Evolutionary conservation across 169 alveolate species (phyloP), one percentile per base, ranked within the genome.

Genomic region (Eimeria praecox): DNA sequence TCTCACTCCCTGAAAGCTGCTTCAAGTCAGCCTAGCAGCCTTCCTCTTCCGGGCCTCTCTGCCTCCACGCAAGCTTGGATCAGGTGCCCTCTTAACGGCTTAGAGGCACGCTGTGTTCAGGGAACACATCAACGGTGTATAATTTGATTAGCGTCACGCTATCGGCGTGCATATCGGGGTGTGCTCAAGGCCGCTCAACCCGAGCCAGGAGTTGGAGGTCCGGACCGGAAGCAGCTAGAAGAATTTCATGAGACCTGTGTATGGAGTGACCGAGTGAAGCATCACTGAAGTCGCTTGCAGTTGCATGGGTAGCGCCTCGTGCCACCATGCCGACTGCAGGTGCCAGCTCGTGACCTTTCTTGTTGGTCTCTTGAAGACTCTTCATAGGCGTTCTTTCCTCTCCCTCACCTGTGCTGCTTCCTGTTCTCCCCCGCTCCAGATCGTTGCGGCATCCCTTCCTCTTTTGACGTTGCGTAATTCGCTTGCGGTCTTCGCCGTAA

Each of bases 291-390:
- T 38, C 18, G 73, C 71, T 62, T 86, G 80, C 59, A 38, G 62
- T 44, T 86, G 77, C 82, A 59, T 86, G 80, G 80, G 93, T 66
- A 86, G 93, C 80, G 71, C 93, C 59, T 33, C 64, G 24, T 38
- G 56, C 69, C 80, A 54, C 93, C 82, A 62, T 86, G 93, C 93
- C 62, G 93, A 59, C 80, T 54, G 54, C 82, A 38, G 40, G 62
- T 62, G 33, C 69, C 59, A 35, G 56, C 93, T 46, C 93, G 49
- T 54, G 80, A 86, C 93, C 73, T 59, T 59, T 52, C 33, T 24
- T 86, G 80, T 62, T 38, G 62, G 93, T 54, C 93, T 86, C 62
- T 59, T 66, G 40, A 86, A 86, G 80, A 35, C 54, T 14, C 35
- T 86, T 16, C 3, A 71, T 71, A 59, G 56, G 42, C 35, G 62